Evolutionary conservation across 2,329 filamentous ascomycete species (phyloP).

Genomic region (Eutypa lata): DNA sequence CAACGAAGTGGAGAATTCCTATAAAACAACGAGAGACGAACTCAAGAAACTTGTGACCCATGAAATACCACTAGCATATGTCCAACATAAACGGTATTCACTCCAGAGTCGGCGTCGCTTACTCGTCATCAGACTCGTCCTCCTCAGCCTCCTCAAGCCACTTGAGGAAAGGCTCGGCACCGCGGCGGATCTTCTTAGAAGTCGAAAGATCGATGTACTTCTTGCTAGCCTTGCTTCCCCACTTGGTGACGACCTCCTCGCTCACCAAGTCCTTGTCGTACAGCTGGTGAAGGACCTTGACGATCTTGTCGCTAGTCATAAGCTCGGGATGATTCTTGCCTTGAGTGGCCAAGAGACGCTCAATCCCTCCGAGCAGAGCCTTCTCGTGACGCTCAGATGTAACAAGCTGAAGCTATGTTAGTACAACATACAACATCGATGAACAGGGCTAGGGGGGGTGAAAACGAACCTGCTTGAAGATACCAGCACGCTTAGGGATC

Average conservation of each 20-base stretch:
- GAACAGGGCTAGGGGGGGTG: background rate
- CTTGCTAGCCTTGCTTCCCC: conserved; percentile 95
- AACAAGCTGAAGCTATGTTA: conserved; percentile 57
- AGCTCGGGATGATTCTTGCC: conserved; percentile 78
- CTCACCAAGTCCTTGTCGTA: conserved; percentile 87
- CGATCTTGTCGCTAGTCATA: conserved; percentile 62
- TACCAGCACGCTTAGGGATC: conserved; percentile 75
- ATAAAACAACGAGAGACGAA: background rate
- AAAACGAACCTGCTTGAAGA: conserved; percentile 77
- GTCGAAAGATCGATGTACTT: conserved; percentile 90
- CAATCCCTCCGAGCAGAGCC: conserved; percentile 89
- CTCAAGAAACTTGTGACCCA: background rate
- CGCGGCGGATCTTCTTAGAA: conserved; percentile 94
- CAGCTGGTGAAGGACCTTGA: conserved; percentile 83
- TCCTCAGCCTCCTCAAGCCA: conserved; percentile 90
- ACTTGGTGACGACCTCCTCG: conserved; percentile 85
- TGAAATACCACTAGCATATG: conserved; percentile 2
- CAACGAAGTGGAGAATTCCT: background rate
- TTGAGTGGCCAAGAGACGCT: conserved; percentile 75
- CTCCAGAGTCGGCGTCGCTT: background rate
- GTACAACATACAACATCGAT: conserved; percentile 8
- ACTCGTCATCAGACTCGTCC: conserved; percentile 61
- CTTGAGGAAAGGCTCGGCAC: conserved; percentile 87
- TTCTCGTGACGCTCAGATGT: conserved; percentile 93
- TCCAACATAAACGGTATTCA: background rate